Percentiles rank a stretch among this genome's conserved stretches.
Conservation (phyloP, 2,329 filamentous ascomycete species). For the Aureobasidium leucospermi region DNA sequence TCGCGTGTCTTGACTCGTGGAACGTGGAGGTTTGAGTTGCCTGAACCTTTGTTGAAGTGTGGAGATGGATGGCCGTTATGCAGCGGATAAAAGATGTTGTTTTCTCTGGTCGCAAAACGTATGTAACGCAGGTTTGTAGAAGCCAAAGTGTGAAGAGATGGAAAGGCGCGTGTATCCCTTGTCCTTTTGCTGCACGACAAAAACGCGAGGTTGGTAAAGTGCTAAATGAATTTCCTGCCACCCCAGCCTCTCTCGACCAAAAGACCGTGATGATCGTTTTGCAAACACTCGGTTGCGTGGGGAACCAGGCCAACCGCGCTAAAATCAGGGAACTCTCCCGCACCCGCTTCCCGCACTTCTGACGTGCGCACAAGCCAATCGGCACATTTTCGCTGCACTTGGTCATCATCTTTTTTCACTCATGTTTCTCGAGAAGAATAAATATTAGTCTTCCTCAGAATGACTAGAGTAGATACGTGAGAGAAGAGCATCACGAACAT, state of each 20-base stretch:
- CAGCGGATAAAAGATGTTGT: not conserved
- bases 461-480: too few species aligned
- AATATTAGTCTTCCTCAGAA: too few species aligned
- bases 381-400: not conserved
- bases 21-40: not conserved
- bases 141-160: slow-evolving; percentile 4
- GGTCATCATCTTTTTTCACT: not conserved
- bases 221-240: slow-evolving; percentile 11
- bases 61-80: not conserved
- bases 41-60: not conserved
- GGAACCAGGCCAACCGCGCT: not conserved
- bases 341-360: not conserved
- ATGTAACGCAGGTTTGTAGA: slow-evolving; percentile 5
- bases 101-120: not conserved
- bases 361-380: slow-evolving; percentile 11
- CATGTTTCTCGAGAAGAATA: too few species aligned
- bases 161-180: not conserved
- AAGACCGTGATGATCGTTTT: slow-evolving; percentile 8
- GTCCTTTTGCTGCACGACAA: slow-evolving; percentile 4
- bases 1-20: slow-evolving; percentile 9
- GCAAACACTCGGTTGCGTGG: slow-evolving; percentile 8
- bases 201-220: slow-evolving; percentile 2
- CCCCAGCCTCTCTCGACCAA: not conserved
- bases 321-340: slow-evolving; percentile 5
- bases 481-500: too few species aligned